Percentiles rank a stretch among this genome's conserved stretches.
Conservation (phyloP, 2,329 filamentous ascomycete species). For the Apiospora malaysiana region DNA sequence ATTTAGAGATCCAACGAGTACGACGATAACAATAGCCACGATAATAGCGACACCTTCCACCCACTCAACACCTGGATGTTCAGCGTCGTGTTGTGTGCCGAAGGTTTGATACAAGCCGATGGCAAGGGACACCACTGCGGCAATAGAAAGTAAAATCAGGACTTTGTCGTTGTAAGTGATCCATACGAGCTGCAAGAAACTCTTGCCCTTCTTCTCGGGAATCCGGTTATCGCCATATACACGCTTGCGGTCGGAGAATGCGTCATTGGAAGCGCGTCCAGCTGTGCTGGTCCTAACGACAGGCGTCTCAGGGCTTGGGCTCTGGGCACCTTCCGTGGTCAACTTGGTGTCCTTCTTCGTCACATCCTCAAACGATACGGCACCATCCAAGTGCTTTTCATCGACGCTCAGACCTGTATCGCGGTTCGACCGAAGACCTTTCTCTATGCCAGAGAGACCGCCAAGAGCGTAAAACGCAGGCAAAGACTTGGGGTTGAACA, state of each 20-base stretch:
- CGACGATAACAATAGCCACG: slow-evolving; percentile 78
- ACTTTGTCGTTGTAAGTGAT: slow-evolving; percentile 87
- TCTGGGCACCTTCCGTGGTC: slow-evolving; percentile 39
- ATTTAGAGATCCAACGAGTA: slow-evolving; percentile 77
- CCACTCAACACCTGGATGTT: slow-evolving; percentile 71
- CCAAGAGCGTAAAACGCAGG: slow-evolving; percentile 82
- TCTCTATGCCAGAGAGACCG: slow-evolving; percentile 78
- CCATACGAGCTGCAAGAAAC: slow-evolving; percentile 75
- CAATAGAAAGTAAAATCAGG: slow-evolving; percentile 72
- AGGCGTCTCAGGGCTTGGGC: slow-evolving; percentile 26
- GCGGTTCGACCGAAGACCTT: slow-evolving; percentile 76
- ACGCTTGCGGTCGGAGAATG: slow-evolving; percentile 69
- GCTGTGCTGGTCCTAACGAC: slow-evolving; percentile 28
- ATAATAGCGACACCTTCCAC: slow-evolving; percentile 84
- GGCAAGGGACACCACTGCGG: slow-evolving; percentile 74
- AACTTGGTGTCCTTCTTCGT: slow-evolving; percentile 48
- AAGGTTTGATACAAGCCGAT: slow-evolving; percentile 80
- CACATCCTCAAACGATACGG: slow-evolving; percentile 75
- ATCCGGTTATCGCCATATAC: slow-evolving; percentile 76
- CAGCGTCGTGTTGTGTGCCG: slow-evolving; percentile 58
- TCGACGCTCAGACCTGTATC: slow-evolving; percentile 78
- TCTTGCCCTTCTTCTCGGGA: slow-evolving; percentile 77
- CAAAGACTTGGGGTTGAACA: slow-evolving; percentile 88
- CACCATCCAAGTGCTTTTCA: slow-evolving; percentile 69
- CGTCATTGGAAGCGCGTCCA: slow-evolving; percentile 33